Evolutionary conservation across 129 eudicot genomes (phyloP).

Genomic region (Chrysanthemum lavandulifolium): DNA sequence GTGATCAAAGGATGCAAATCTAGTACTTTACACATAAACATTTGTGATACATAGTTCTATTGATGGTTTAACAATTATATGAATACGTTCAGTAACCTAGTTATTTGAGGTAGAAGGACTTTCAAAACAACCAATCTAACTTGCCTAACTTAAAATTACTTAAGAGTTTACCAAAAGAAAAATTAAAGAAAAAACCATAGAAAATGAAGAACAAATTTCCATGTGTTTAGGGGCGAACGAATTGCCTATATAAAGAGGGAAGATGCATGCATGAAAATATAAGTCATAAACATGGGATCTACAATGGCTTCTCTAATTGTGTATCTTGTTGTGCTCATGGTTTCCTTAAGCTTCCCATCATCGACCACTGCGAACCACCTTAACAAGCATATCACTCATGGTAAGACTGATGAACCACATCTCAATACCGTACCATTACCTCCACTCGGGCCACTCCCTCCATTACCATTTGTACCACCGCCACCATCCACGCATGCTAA

Average conservation of each 20-base stretch:
- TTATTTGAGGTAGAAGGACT: background rate
- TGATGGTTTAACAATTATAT: background rate
- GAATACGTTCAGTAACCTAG: background rate
- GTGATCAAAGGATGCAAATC: no score
- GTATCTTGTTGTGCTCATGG: constrained; percentile 33
- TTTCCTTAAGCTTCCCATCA: constrained; percentile 32
- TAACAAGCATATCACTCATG: background rate
- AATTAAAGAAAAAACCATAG: background rate
- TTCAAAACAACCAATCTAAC: background rate
- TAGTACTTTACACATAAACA: background rate
- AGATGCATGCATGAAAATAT: constrained; percentile 7
- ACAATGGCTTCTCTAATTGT: constrained; percentile 13
- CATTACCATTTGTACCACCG: background rate
- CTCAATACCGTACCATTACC: no score
- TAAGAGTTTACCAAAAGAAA: background rate
- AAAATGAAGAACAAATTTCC: background rate
- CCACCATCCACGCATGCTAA: background rate
- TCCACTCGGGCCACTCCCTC: no score
- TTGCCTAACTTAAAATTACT: background rate
- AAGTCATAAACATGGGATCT: constrained; percentile 3
- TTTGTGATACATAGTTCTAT: background rate
- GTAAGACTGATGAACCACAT: background rate
- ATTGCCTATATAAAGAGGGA: constrained; percentile 11
- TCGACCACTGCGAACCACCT: constrained; percentile 23
- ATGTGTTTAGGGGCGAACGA: background rate